A percentile compares a stretch with the other conserved stretches of the same genome.
phyloP scores from a whole-genome alignment of 352 stramenopile species.

The Blastocystis sp. region DNA sequence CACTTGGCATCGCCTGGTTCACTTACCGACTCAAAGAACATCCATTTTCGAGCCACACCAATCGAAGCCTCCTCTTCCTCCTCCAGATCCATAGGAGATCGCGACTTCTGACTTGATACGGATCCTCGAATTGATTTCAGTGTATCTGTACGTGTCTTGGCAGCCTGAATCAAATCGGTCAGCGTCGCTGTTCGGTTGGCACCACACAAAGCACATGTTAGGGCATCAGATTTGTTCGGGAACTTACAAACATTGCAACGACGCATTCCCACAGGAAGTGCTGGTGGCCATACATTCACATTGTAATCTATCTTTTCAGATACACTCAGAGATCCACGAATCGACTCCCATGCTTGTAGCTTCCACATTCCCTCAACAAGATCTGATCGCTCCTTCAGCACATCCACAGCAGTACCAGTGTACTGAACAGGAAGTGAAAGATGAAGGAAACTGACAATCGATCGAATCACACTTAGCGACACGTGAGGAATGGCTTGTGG shows the following conservation, averaged over 20 bases:
- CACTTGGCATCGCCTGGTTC: neutral
- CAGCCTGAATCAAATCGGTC: neutral
- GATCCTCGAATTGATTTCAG: neutral
- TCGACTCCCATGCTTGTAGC: conserved; percentile 8
- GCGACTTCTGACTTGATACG: neutral
- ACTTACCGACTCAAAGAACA: conserved; percentile 43
- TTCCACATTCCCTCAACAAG: conserved; percentile 32
- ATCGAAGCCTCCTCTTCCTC: neutral
- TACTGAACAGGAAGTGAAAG: conserved; percentile 4
- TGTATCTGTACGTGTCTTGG: neutral
- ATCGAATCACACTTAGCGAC: conserved; percentile 10
- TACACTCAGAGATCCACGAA: neutral
- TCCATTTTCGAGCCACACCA: conserved; percentile 9
- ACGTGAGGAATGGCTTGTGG: neutral
- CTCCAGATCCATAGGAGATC: neutral
- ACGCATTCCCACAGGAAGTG: conserved; percentile 2
- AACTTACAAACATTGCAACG: conserved; percentile 57
- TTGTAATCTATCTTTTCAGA: neutral
- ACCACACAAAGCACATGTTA: conserved; percentile 26
- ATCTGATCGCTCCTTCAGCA: neutral
- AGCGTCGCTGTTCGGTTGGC: neutral
- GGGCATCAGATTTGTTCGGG: neutral
- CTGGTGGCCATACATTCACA: conserved; percentile 35
- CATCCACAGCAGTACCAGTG: neutral
- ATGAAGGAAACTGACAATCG: conserved; percentile 15